Evolutionary conservation across 495 filamentous ascomycete genomes (phyloP).

Genomic region (Podospora appendiculata): DNA sequence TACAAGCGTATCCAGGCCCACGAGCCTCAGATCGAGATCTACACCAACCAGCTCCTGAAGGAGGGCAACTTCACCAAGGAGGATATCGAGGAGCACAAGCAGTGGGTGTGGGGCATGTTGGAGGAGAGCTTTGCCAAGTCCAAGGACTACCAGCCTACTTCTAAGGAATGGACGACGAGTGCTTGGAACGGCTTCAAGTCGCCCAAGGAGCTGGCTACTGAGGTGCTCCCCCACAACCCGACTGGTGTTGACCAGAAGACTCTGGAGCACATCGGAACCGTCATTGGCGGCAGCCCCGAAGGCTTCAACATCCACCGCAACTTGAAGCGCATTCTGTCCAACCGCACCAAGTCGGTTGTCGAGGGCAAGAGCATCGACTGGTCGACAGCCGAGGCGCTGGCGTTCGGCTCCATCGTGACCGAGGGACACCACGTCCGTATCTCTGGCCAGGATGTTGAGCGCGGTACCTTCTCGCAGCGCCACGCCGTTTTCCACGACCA

Average conservation of each 20-base stretch:
- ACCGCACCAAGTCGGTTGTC: conserved; percentile 82
- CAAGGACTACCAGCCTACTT: conserved; percentile 92
- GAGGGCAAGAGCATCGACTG: conserved; percentile 96
- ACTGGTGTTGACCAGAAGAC: conserved; percentile 67
- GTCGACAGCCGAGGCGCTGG: conserved; percentile 93
- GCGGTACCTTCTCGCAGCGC: conserved; percentile 98
- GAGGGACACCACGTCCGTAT: conserved; percentile 96
- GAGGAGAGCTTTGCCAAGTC: conserved; percentile 93
- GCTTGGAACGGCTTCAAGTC: conserved; percentile 99
- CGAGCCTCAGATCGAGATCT: conserved; percentile 73
- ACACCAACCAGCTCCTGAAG: conserved; percentile 77
- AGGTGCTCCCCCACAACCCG: conserved; percentile 86
- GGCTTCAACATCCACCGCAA: conserved; percentile 87
- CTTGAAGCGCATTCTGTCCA: conserved; percentile 89
- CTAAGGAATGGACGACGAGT: conserved; percentile 96
- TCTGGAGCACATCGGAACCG: conserved; percentile 70
- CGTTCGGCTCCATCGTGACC: conserved; percentile 80
- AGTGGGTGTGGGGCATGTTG: conserved; percentile 99
- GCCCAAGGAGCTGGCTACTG: conserved; percentile 91
- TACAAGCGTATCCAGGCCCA: conserved; percentile 91
- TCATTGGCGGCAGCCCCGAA: conserved; percentile 68
- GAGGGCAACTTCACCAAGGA: conserved; percentile 94
- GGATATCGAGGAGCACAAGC: conserved; percentile 97
- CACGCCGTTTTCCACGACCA: conserved; percentile 97
- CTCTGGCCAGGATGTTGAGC: conserved; percentile 97